A percentile compares a stretch with the other conserved stretches of the same genome.
Conservation (phyloP, 1,139 yeast species). For the Yamadazyma oceani region DNA sequence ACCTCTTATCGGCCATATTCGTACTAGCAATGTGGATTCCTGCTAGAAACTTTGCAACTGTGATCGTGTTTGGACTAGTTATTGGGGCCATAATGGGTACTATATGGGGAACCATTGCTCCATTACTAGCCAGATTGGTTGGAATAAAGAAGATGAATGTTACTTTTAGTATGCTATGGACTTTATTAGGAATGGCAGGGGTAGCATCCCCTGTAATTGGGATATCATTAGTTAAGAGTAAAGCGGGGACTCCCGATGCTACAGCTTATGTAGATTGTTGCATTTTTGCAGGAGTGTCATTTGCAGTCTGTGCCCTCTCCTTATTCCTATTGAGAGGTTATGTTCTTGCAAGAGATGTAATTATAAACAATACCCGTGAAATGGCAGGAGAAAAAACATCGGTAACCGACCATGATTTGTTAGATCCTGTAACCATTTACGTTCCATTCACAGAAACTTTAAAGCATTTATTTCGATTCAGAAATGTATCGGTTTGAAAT, state of each 20-base stretch:
- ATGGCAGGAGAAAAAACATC: conserved; percentile 18
- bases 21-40: conserved; percentile 39
- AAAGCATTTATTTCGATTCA: conserved; percentile 4
- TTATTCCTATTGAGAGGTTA: conserved; percentile 49
- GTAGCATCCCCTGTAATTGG: conserved; percentile 57
- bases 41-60: conserved; percentile 31
- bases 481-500: conserved; percentile 6
- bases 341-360: conserved; percentile 45
- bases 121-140: conserved; percentile 36
- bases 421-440: conserved; percentile 3
- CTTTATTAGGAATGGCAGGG: conserved; percentile 45
- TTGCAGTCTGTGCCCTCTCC: conserved; percentile 39
- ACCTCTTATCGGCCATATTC: conserved; percentile 25
- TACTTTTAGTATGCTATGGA: conserved; percentile 50
- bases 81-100: conserved; percentile 31
- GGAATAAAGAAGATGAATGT: conserved; percentile 52
- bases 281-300: conserved; percentile 53
- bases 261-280: conserved; percentile 49
- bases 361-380: conserved; percentile 14
- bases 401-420: conserved; percentile 5
- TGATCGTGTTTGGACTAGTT: conserved; percentile 25
- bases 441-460: conserved; percentile 7
- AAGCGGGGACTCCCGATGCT: conserved; percentile 38
- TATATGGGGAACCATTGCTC: conserved; percentile 31
- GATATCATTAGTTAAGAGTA: conserved; percentile 39